These are phyloP conservation scores for Clohesyomyces aquaticus DNA, from an alignment of 495 filamentous ascomycete species.

Conservation along the genomic window DNA sequence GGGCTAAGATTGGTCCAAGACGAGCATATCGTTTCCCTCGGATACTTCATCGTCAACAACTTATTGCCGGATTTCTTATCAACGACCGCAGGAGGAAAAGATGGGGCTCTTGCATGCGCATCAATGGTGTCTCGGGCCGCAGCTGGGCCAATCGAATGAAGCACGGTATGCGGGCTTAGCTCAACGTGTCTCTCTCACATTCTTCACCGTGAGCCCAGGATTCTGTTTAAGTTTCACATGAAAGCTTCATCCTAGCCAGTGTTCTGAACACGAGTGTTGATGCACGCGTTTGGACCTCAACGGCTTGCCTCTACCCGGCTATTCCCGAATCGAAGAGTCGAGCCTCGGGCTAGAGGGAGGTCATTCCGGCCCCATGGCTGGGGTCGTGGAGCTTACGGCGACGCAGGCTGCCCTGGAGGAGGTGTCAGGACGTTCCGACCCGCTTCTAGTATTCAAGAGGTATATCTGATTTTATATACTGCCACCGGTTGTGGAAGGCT, in stretches of 20 bases:
- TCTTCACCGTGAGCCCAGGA: not conserved
- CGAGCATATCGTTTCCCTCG: not conserved
- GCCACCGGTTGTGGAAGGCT: too few relatives aligned
- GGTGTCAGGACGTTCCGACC: too few relatives aligned
- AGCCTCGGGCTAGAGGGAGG: not conserved
- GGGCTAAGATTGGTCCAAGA: not conserved
- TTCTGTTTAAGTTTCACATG: not conserved
- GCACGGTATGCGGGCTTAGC: not conserved
- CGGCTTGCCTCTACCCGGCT: not conserved
- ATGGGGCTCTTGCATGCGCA: not conserved
- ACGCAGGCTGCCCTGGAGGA: not conserved
- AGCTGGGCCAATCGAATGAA: not conserved
- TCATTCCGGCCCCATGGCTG: not conserved
- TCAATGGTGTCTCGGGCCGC: not conserved
- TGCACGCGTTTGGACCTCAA: not conserved
- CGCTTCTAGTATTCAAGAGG: too few relatives aligned
- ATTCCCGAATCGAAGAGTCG: not conserved
- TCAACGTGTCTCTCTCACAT: not conserved
- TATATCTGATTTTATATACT: too few relatives aligned
- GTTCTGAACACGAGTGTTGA: not conserved
- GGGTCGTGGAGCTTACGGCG: not conserved
- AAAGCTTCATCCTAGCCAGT: not conserved
- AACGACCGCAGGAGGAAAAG: not conserved
- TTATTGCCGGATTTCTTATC: not conserved
- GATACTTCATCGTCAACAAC: not conserved